These are phyloP conservation scores for Daldinia childiae DNA, from an alignment of 495 filamentous ascomycete genomes.

Conservation along the genomic window DNA sequence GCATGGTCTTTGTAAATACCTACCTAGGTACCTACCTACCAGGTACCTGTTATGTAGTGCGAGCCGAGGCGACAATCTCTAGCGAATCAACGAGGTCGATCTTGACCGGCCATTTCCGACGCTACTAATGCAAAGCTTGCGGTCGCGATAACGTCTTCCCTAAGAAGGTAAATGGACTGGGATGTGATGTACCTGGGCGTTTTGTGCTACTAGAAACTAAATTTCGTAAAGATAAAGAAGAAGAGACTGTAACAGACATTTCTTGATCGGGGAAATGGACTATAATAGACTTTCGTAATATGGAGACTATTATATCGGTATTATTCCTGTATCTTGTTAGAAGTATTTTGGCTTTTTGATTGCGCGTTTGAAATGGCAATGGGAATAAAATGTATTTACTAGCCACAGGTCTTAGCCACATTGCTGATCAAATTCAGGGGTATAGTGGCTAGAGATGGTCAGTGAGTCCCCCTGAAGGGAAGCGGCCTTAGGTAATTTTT, in stretches of 20 bases:
- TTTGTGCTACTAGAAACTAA: not conserved
- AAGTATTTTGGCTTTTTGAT: not conserved
- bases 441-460: not conserved
- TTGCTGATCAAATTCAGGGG: not conserved
- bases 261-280: not conserved
- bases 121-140: not conserved
- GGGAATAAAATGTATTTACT: not conserved
- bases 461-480: not conserved
- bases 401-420: not conserved
- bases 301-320: not conserved
- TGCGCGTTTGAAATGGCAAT: not conserved
- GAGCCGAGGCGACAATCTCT: slow-evolving; percentile 22
- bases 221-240: not conserved
- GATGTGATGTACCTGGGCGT: not conserved
- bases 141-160: slow-evolving; percentile 10
- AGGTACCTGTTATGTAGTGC: slow-evolving; percentile 1
- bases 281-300: not conserved
- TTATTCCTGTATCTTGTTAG: not conserved
- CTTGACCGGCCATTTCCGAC: slow-evolving; percentile 26
- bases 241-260: not conserved
- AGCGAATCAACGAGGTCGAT: slow-evolving; percentile 29
- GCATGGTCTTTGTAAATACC: slow-evolving; percentile 22
- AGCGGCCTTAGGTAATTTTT: not conserved
- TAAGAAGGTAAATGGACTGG: not conserved
- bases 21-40: not conserved